These are phyloP conservation scores for Corylus americana DNA, from an alignment of 306 rosid species.

Conservation along the genomic window DNA sequence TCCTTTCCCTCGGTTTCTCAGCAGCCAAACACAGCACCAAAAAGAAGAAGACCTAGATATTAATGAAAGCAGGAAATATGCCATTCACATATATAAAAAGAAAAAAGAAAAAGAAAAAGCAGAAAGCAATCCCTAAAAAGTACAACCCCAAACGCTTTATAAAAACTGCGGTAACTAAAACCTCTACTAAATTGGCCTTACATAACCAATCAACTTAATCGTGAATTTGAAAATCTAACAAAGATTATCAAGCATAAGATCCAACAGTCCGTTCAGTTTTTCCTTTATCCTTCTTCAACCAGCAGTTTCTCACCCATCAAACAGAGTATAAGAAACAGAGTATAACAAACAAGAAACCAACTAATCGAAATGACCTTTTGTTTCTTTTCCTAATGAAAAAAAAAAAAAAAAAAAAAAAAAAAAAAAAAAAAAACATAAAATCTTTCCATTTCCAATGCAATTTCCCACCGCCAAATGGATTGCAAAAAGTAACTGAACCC, in stretches of 20 bases:
- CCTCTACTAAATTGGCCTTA: not conserved
- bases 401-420: not conserved
- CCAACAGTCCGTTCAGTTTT: conserved; percentile 36
- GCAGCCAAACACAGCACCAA: conserved; percentile 5
- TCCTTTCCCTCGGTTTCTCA: conserved; percentile 18
- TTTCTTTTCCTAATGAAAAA: not conserved
- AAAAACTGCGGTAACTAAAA: not conserved
- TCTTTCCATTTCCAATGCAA: too few species aligned
- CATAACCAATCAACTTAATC: not conserved
- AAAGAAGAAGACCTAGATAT: not conserved
- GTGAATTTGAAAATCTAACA: not conserved
- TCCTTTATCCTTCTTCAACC: not conserved
- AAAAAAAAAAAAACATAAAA: not conserved
- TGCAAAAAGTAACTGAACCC: not conserved
- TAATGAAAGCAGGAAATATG: not conserved
- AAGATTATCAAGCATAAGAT: conserved; percentile 24
- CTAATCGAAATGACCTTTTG: not conserved
- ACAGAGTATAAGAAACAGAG: conserved; percentile 32
- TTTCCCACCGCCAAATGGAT: not conserved
- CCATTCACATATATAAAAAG: not conserved
- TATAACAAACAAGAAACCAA: conserved; percentile 21
- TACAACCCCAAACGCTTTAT: not conserved
- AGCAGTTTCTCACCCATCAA: conserved; percentile 32
- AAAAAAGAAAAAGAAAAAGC: not conserved
- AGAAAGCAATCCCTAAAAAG: not conserved